These are phyloP conservation scores for Onygena corvina DNA, from an alignment of 2,329 filamentous ascomycete species.

Conservation along the genomic window DNA sequence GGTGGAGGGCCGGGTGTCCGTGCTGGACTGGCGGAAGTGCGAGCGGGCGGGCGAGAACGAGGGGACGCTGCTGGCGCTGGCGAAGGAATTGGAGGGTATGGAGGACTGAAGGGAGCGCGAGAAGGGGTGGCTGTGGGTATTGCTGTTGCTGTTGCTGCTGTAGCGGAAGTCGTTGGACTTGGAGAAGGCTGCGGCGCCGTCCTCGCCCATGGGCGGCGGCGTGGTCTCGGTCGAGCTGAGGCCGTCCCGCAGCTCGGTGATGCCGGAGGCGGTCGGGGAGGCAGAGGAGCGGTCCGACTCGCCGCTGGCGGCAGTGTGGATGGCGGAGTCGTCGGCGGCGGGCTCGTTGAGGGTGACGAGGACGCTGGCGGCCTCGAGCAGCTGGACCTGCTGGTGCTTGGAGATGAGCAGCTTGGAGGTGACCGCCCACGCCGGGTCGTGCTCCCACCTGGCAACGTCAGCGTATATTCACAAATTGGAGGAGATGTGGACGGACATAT, in stretches of 20 bases:
- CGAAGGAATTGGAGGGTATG: slow-evolving; percentile 45
- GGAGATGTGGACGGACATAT: slow-evolving; percentile 72
- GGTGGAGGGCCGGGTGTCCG: slow-evolving; percentile 64
- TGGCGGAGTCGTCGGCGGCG: slow-evolving; percentile 52
- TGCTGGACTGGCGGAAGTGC: slow-evolving; percentile 61
- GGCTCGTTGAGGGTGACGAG: slow-evolving; percentile 78
- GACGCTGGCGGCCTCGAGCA: slow-evolving; percentile 93
- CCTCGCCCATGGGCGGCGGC: slow-evolving; percentile 66
- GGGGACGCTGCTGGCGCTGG: slow-evolving; percentile 44
- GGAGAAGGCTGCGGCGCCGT: slow-evolving; percentile 40
- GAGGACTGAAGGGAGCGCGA: slow-evolving; percentile 74
- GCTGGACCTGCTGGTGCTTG: slow-evolving; percentile 97
- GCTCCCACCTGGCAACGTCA: slow-evolving; percentile 68
- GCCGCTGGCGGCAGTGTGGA: slow-evolving; percentile 47
- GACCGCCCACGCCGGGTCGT: slow-evolving; percentile 93
- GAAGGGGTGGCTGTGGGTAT: slow-evolving; percentile 38
- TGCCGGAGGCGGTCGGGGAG: slow-evolving; percentile 69
- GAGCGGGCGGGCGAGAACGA: slow-evolving; percentile 36
- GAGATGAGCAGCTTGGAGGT: slow-evolving; percentile 97
- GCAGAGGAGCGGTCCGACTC: slow-evolving; percentile 70
- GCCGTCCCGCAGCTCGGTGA: slow-evolving; percentile 59
- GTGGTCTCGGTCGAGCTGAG: slow-evolving; percentile 86
- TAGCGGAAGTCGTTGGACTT: slow-evolving; percentile 34
- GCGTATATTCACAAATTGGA: slow-evolving; percentile 13
- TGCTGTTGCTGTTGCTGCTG: slow-evolving; percentile 19